Evolutionary conservation across 768 basidiomycete species (phyloP).

Genomic region (Tulasnella sp.): DNA sequence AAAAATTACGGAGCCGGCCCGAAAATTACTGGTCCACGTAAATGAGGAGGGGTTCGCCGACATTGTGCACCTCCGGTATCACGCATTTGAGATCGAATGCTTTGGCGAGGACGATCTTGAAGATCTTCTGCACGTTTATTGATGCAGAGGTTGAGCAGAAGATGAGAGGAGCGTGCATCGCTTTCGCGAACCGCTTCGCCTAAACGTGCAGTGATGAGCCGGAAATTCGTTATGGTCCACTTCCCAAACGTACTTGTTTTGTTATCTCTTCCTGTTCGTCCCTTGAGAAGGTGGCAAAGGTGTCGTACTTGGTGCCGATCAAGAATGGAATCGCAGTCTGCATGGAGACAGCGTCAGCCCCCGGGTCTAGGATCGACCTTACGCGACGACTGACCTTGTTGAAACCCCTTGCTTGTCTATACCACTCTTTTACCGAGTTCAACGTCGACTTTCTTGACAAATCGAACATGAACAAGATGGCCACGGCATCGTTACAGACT

Average conservation of each 20-base stretch:
- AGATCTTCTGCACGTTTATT: constrained; percentile 99
- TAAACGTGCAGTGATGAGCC: constrained; percentile 35
- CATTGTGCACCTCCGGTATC: constrained; percentile 94
- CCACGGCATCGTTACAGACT: constrained; percentile 99
- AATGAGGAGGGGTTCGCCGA: constrained; percentile 91
- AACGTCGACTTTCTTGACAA: constrained; percentile 94
- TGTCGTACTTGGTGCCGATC: constrained; percentile 98
- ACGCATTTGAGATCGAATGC: constrained; percentile 99
- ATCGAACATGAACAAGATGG: constrained; percentile 99
- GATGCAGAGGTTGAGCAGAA: constrained; percentile 99
- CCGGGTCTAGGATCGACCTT: not conserved
- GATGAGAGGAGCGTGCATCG: constrained; percentile 99
- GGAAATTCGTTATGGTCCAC: not conserved
- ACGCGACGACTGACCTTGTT: constrained; percentile 72
- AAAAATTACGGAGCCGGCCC: not conserved
- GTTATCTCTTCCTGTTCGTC: constrained; percentile 99
- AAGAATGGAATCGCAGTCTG: constrained; percentile 98
- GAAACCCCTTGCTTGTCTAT: constrained; percentile 96
- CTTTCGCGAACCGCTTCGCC: constrained; percentile 97
- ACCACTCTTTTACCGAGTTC: constrained; percentile 99
- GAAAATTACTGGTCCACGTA: constrained; percentile 51
- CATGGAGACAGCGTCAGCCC: not conserved
- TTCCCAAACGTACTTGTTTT: constrained; percentile 63
- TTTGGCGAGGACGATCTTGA: constrained; percentile 95
- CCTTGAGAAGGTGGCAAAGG: constrained; percentile 88